Evolutionary conservation across 148 eudicot species (phyloP).

Genomic region (Rhododendron henanense): DNA sequence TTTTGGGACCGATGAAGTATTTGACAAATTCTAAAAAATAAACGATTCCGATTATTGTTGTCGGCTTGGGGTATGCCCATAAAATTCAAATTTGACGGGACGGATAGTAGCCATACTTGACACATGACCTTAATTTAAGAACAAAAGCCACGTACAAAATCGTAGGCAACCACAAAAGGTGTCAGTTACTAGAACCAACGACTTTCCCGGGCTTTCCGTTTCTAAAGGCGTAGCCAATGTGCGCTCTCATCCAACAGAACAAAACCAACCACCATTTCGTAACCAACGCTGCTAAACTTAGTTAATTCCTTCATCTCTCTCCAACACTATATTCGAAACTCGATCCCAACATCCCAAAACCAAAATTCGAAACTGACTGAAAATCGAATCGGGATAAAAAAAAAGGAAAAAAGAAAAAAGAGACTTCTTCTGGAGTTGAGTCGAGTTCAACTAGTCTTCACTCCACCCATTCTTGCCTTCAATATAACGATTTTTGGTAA

Average conservation of each 20-base stretch:
- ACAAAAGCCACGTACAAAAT: too few relatives aligned
- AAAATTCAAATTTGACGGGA: too few relatives aligned
- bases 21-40: too few relatives aligned
- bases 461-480: neutral
- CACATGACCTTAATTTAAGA: too few relatives aligned
- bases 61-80: too few relatives aligned
- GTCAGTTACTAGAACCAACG: neutral
- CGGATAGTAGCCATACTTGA: too few relatives aligned
- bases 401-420: too few relatives aligned
- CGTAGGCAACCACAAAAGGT: too few relatives aligned
- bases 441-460: neutral
- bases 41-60: too few relatives aligned
- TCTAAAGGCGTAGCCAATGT: neutral
- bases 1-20: too few relatives aligned
- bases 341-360: neutral
- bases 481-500: neutral
- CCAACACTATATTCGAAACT: neutral
- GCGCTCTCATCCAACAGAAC: neutral
- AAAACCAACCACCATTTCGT: neutral
- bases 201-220: conserved; percentile 8
- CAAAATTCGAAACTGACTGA: neutral
- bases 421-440: neutral
- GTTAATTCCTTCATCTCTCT: neutral
- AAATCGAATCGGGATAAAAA: neutral
- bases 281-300: neutral